Conservation (phyloP, 495 filamentous ascomycete species). For the Viridothelium virens region DNA sequence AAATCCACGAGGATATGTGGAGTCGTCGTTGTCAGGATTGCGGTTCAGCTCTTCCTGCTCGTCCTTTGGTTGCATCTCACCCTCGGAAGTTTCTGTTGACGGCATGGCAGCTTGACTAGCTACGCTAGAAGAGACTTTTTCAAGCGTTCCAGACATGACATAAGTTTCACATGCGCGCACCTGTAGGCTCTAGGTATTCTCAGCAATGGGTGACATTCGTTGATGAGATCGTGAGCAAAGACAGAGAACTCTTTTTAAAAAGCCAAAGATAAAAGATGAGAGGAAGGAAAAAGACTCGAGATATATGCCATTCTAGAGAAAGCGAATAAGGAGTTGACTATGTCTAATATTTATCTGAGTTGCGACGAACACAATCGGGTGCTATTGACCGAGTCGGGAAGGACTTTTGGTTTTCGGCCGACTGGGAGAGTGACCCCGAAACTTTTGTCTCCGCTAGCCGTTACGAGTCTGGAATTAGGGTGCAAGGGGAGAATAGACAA, state of each 20-base stretch:
- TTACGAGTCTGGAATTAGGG: too few relatives aligned
- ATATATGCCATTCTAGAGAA: too few relatives aligned
- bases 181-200: too few relatives aligned
- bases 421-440: too few relatives aligned
- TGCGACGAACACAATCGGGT: too few relatives aligned
- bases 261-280: neutral
- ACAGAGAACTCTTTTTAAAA: neutral
- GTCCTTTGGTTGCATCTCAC: neutral
- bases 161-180: neutral
- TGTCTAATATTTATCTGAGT: too few relatives aligned
- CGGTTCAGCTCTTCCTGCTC: neutral
- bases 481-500: too few relatives aligned
- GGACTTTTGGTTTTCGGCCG: too few relatives aligned
- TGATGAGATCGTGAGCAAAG: neutral
- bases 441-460: too few relatives aligned
- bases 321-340: too few relatives aligned
- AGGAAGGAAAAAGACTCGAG: neutral
- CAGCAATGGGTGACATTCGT: neutral
- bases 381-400: too few relatives aligned
- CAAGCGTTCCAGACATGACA: neutral
- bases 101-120: neutral
- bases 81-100: neutral
- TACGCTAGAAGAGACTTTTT: neutral
- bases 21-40: neutral
- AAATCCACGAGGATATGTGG: conserved; percentile 1